Percentiles rank a stretch among this genome's conserved stretches.
phyloP scores from a whole-genome alignment of 805 yeast species.

The Priceomyces fermenticarens region DNA sequence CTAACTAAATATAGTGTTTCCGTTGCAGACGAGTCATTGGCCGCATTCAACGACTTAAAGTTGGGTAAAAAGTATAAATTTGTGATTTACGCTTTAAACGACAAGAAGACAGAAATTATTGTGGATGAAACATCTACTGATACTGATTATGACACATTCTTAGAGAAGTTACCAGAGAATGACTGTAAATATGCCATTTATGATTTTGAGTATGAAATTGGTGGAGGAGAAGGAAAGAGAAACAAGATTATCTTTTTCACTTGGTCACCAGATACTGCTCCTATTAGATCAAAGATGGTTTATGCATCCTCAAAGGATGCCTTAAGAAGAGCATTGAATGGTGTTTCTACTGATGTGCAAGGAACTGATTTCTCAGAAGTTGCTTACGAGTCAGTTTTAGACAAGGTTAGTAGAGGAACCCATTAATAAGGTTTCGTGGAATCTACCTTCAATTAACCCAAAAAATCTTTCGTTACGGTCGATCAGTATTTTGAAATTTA shows the following conservation, averaged over 20 bases:
- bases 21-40: conserved; percentile 76
- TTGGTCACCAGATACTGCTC: conserved; percentile 98
- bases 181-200: conserved; percentile 96
- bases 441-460: not conserved
- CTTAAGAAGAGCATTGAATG: conserved; percentile 93
- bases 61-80: conserved; percentile 87
- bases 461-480: conserved; percentile 1
- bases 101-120: conserved; percentile 83
- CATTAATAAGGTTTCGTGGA: conserved; percentile 17
- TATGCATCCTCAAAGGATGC: conserved; percentile 99
- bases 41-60: conserved; percentile 94
- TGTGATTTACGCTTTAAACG: conserved; percentile 78
- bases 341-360: conserved; percentile 91
- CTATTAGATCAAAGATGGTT: conserved; percentile 93
- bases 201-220: conserved; percentile 92
- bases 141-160: conserved; percentile 76
- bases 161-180: conserved; percentile 88
- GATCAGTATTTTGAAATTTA: not conserved
- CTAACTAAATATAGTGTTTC: conserved; percentile 33
- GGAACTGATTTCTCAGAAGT: conserved; percentile 98
- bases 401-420: conserved; percentile 72
- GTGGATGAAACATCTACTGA: conserved; percentile 82
- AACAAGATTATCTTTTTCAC: conserved; percentile 67
- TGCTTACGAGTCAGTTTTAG: conserved; percentile 88
- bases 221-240: conserved; percentile 92